Evolutionary conservation across 306 rosid species (phyloP), one percentile per base, ranked within the genome.

Genomic region (Cercis canadensis): DNA sequence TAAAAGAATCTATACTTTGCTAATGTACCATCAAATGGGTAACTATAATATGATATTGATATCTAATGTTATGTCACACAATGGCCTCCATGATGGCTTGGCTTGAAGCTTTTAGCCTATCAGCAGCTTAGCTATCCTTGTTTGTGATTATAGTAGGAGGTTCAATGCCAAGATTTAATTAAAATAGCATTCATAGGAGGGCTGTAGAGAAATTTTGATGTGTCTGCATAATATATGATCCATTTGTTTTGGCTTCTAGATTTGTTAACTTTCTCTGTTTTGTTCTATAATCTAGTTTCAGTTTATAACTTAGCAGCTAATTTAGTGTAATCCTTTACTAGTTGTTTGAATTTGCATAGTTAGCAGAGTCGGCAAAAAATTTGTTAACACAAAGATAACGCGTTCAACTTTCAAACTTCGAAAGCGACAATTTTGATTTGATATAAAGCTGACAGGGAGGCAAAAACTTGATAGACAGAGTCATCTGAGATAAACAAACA

Each of bases 1-100:
- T 92, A 68, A 88, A 80, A 78, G 58, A 45, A 43, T 47, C 41
- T 11, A 41, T 13, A 10, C 39, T 45, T 66, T 12, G 51, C 45
- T 74, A 56, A 70, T 70, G 56, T 74, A 73, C 65, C 53, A 56
- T 67, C 57, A 44, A 46, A 75, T 62, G 74, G 45, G 19, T 70
- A 11, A 52, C 15, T 12, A 9, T 29, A 19, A 18, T 52, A 19
- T 6, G 10, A 52, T 61, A 15, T 29, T 74, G 60, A 45, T 18
- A 32, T 39, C 50, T 60, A 21, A 56, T 67, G 69, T 39, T 62
- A 18, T 62, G 71, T 63, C 65, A 68, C 67, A 57, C 72, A 70
- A 46, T 11, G 57, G 69, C 51, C 75, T 53, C 34, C 34, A 46
- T 56, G 65, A 45, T 58, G 40, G 58, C 51, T 58, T 56, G 57